Evolutionary conservation across 2,329 filamentous ascomycete species (phyloP).

Genomic region (Ophiocordyceps polyrhachis-furcata): DNA sequence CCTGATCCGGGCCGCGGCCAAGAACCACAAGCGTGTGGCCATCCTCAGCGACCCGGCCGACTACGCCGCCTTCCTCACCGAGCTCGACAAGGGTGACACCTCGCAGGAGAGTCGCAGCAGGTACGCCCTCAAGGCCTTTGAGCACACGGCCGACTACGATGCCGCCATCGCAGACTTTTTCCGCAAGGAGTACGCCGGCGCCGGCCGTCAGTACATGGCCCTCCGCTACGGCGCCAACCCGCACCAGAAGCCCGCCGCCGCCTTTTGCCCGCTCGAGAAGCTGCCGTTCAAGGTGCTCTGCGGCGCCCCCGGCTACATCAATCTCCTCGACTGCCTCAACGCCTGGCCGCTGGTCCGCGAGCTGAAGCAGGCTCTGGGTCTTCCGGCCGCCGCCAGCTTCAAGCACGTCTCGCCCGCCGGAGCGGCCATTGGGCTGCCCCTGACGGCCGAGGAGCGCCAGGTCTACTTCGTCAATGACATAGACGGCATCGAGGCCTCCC

Average conservation of each 20-base stretch:
- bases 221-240: conserved; percentile 95
- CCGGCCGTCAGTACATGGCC: conserved; percentile 64
- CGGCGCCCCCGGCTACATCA: conserved; percentile 90
- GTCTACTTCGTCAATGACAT: conserved; percentile 99
- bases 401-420: conserved; percentile 97
- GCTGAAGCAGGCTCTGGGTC: conserved; percentile 70
- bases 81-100: conserved; percentile 75
- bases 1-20: conserved; percentile 85
- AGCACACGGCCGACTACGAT: conserved; percentile 96
- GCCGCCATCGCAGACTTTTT: conserved; percentile 91
- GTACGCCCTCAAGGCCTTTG: conserved; percentile 94
- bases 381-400: conserved; percentile 89
- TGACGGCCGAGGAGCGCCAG: conserved; percentile 77
- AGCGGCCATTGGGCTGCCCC: conserved; percentile 77
- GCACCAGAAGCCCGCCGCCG: conserved; percentile 90
- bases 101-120: conserved; percentile 67
- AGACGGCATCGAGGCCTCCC: conserved; percentile 66
- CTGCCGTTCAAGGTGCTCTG: conserved; percentile 90
- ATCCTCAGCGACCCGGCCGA: conserved; percentile 89
- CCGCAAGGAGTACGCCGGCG: conserved; percentile 84
- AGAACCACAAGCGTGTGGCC: conserved; percentile 92
- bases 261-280: conserved; percentile 51
- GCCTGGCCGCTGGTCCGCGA: conserved; percentile 96
- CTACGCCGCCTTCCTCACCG: conserved; percentile 84
- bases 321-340: conserved; percentile 88